These are phyloP conservation scores for Lasiosphaeriaceae sp. DNA, from an alignment of 495 filamentous ascomycete genomes.

Conservation along the genomic window DNA sequence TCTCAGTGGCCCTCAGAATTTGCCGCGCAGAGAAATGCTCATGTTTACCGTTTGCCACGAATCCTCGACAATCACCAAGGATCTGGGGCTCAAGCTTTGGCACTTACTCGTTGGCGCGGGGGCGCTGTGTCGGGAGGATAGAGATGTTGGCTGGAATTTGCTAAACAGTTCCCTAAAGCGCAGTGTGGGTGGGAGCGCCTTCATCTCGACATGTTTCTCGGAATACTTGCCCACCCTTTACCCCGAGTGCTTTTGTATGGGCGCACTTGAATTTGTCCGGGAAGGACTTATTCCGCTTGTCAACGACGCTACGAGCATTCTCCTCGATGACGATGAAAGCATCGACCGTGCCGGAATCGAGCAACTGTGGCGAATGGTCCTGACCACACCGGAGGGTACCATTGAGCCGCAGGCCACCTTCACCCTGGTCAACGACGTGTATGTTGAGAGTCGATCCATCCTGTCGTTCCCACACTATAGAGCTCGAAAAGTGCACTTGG, in stretches of 20 bases:
- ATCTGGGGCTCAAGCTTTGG: conserved; percentile 64
- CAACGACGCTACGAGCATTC: conserved; percentile 33
- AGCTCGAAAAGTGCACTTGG: conserved; percentile 63
- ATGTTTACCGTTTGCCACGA: conserved; percentile 53
- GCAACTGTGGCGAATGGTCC: conserved; percentile 77
- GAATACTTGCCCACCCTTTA: conserved; percentile 62
- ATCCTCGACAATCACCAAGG: conserved; percentile 55
- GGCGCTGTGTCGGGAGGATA: conserved; percentile 51
- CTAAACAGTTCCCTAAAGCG: conserved; percentile 50
- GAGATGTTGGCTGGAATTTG: conserved; percentile 62
- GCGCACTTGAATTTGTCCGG: conserved; percentile 63
- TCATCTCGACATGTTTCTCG: conserved; percentile 61
- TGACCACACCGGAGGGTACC: conserved; percentile 63
- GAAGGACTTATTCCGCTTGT: conserved; percentile 38
- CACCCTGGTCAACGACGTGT: conserved; percentile 66
- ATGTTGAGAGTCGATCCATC: conserved; percentile 54
- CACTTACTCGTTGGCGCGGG: conserved; percentile 59
- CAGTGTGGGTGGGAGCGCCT: conserved; percentile 50
- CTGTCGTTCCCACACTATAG: conserved; percentile 39
- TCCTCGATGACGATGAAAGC: conserved; percentile 41
- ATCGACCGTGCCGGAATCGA: conserved; percentile 58
- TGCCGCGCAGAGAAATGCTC: conserved; percentile 58
- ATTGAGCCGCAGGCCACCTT: conserved; percentile 66
- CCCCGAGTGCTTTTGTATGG: conserved; percentile 61
- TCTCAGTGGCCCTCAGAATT: conserved; percentile 33